A percentile compares a stretch with the other conserved stretches of the same genome.
phyloP scores from a whole-genome alignment of 1,284 basidiomycete species.

The Peniophora sp. region DNA sequence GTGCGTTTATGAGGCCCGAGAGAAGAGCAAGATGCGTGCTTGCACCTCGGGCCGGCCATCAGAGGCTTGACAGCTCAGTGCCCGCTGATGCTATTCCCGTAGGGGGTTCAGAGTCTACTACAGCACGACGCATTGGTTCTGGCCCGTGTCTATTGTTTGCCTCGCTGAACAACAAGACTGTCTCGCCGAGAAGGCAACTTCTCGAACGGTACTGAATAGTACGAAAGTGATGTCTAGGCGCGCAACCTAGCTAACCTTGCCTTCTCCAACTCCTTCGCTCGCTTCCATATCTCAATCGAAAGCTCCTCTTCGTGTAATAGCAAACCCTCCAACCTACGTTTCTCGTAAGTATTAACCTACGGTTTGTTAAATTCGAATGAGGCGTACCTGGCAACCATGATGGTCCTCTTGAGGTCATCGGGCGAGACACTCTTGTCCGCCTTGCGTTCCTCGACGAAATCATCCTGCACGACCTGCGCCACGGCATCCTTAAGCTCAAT shows the following conservation, averaged over 20 bases:
- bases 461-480: slow-evolving; percentile 61
- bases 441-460: slow-evolving; percentile 61
- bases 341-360: slow-evolving; percentile 1
- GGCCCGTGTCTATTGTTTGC: too few relatives aligned
- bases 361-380: slow-evolving; percentile 1
- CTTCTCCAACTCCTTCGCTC: slow-evolving; percentile 28
- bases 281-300: slow-evolving; percentile 30
- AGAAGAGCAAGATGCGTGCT: too few relatives aligned
- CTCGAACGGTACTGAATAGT: too few relatives aligned
- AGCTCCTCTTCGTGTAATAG: slow-evolving; percentile 26
- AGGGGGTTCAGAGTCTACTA: background rate
- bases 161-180: too few relatives aligned
- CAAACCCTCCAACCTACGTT: slow-evolving; percentile 26
- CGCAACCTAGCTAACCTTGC: slow-evolving; percentile 19
- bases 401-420: slow-evolving; percentile 54
- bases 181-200: too few relatives aligned
- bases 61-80: too few relatives aligned
- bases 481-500: slow-evolving; percentile 38
- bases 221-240: too few relatives aligned
- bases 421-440: slow-evolving; percentile 36
- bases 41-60: too few relatives aligned
- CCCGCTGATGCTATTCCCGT: too few relatives aligned
- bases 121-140: background rate
- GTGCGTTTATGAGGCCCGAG: too few relatives aligned
- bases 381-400: slow-evolving; percentile 56